phyloP scores from a whole-genome alignment of 371 early-diverging fungal species.

The Dichotomocladium elegans region DNA sequence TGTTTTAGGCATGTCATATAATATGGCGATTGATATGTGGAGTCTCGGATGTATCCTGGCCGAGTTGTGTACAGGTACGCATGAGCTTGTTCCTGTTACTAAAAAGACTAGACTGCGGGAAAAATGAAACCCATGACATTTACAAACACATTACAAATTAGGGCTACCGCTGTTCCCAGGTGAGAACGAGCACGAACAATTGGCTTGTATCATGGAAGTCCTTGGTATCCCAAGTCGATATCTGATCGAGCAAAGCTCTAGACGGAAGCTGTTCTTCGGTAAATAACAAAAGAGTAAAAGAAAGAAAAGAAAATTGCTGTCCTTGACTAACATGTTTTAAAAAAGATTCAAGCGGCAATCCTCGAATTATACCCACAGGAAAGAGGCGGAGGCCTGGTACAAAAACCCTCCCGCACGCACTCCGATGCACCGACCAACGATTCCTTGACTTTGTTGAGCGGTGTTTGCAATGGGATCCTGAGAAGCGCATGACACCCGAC shows the following conservation, averaged over 20 bases:
- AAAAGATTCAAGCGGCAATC: conserved; percentile 66
- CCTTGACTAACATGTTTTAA: conserved; percentile 1
- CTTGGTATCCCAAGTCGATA: conserved; percentile 77
- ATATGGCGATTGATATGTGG: conserved; percentile 98
- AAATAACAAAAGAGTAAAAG: conserved; percentile 8
- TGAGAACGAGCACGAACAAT: conserved; percentile 93
- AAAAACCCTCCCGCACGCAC: conserved; percentile 67
- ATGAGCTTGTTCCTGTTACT: too few species aligned
- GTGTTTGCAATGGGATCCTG: conserved; percentile 92
- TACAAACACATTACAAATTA: too few species aligned
- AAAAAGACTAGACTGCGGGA: too few species aligned
- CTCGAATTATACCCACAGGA: conserved; percentile 79
- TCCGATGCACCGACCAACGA: conserved; percentile 66
- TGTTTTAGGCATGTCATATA: conserved; percentile 63
- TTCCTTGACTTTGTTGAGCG: conserved; percentile 85
- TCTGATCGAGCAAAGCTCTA: conserved; percentile 71
- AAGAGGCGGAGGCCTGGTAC: conserved; percentile 78
- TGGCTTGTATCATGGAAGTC: conserved; percentile 92
- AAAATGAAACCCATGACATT: too few species aligned
- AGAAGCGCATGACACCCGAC: conserved; percentile 81
- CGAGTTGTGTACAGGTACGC: conserved; percentile 86
- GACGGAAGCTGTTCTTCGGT: conserved; percentile 89
- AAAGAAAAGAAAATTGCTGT: background rate
- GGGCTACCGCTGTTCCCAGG: conserved; percentile 96
- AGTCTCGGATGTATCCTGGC: conserved; percentile 97